Evolutionary conservation across 2,329 filamentous ascomycete species (phyloP), one percentile per base, ranked within the genome.

Genomic region (Penicillium sp.): DNA sequence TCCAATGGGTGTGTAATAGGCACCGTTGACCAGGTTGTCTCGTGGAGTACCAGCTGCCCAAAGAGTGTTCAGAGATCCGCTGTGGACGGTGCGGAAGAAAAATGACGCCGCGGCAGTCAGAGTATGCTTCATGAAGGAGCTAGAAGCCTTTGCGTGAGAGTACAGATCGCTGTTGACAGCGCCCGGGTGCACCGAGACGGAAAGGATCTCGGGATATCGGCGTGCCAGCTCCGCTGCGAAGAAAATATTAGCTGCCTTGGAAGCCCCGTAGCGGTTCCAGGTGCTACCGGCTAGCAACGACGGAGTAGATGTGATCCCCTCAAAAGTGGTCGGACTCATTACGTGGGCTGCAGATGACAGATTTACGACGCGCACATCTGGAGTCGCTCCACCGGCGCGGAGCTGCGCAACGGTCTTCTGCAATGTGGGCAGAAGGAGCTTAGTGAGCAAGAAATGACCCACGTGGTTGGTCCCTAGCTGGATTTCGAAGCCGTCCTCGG

Each of bases 161-260:
- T 75, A 77, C n/a, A 78, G 48, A 8, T 70, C 67, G 41, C 73
- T 77, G 5, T 67, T 54, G 33, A 77, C 74, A 3, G 74, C 63
- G 2, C 80, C 80, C 0, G 80, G 80, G 49, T 83, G 80, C 0
- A 83, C 60, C 0, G 76, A 72, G 9, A 81, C 70, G 21, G 73
- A 67, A 6, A 63, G 71, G 15, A 67, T 52, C 1, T 65, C 60
- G 4, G 65, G 65, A 36, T 75, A 67, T 0, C 71, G 69, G 1
- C 70, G 65, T 2, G 71, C 71, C 1, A 80, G 54, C 52, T 78
- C 74, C 0, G 67, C 64, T 0, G 75, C 73, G 26, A 73, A 75
- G 5, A 79, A 61, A n/a, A 79, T 71, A 51, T 76, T 78, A 1
- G 77, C 76, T 2, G 75, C 68, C 57, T 80, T 82, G 53, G 75